Evolutionary conservation across 768 basidiomycete genomes (phyloP).

Genomic region (Trametes maxima): DNA sequence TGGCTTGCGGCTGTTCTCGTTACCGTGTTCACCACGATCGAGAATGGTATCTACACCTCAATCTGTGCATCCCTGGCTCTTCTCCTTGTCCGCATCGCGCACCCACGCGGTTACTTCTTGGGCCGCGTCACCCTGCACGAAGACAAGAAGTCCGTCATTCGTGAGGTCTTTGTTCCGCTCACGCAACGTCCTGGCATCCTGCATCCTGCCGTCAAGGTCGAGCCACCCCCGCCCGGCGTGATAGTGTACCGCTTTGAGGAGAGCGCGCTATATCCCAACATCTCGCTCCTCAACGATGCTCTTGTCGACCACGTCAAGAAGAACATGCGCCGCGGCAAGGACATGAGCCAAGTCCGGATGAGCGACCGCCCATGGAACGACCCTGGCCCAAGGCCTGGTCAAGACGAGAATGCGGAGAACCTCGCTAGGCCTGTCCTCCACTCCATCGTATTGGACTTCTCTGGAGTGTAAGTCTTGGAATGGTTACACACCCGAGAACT

Average conservation of each 20-base stretch:
- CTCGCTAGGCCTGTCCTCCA: constrained; percentile 65
- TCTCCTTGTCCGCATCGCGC: constrained; percentile 83
- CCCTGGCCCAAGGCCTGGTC: constrained; percentile 65
- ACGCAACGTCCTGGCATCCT: constrained; percentile 54
- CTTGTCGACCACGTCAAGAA: constrained; percentile 83
- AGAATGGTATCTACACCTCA: constrained; percentile 89
- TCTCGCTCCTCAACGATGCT: constrained; percentile 63
- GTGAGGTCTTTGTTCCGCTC: constrained; percentile 87
- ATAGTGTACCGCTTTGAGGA: constrained; percentile 93
- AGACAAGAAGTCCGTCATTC: constrained; percentile 41
- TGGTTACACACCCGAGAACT: background rate
- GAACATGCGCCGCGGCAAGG: constrained; percentile 74
- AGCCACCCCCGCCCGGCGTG: constrained; percentile 81
- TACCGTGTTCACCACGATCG: constrained; percentile 92
- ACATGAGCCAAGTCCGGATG: constrained; percentile 62
- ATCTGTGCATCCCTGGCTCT: constrained; percentile 78
- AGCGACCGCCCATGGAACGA: constrained; percentile 95
- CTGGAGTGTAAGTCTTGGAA: constrained; percentile 61
- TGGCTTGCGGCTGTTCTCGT: constrained; percentile 86
- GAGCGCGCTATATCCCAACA: constrained; percentile 85
- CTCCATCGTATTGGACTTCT: constrained; percentile 92
- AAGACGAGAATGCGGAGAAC: constrained; percentile 53
- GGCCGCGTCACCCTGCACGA: constrained; percentile 73
- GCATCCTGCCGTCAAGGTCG: constrained; percentile 71
- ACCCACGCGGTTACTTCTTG: constrained; percentile 88